phyloP scores from a whole-genome alignment of 2,329 filamentous ascomycete species.

The Geosmithia morbida region DNA sequence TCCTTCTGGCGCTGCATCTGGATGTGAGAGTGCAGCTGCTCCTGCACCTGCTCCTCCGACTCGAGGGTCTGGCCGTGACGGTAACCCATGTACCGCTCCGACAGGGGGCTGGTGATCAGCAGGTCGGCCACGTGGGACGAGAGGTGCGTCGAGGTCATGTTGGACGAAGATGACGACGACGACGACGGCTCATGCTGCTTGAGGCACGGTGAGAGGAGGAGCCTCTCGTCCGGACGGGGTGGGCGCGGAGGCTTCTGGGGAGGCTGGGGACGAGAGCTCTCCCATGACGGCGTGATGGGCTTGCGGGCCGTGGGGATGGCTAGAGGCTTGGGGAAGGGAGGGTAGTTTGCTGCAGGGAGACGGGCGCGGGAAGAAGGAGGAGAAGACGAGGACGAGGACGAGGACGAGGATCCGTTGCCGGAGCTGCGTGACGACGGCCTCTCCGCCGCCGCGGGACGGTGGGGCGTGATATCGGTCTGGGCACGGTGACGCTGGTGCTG shows the following conservation, averaged over 20 bases:
- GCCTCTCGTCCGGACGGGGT: slow-evolving; percentile 11
- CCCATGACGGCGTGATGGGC: slow-evolving; percentile 12
- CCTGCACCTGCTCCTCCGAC: neutral
- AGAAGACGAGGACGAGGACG: no score
- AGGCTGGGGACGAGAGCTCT: slow-evolving; percentile 3
- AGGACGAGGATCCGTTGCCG: no score
- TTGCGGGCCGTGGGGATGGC: slow-evolving; percentile 17
- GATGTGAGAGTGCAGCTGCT: neutral
- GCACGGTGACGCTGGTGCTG: neutral
- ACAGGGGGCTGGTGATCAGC: neutral
- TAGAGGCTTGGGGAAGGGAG: slow-evolving; percentile 24
- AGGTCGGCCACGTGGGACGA: neutral
- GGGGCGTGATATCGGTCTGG: neutral
- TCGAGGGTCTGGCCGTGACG: neutral
- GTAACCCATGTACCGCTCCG: neutral
- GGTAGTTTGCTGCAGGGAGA: slow-evolving; percentile 18
- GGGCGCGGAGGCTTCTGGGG: slow-evolving; percentile 11
- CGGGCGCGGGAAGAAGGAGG: neutral
- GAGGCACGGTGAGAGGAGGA: slow-evolving; percentile 10
- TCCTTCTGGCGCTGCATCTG: neutral
- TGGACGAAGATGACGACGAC: no score
- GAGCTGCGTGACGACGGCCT: neutral
- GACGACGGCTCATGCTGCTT: slow-evolving; percentile 1
- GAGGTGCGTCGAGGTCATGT: no score
- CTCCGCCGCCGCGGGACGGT: neutral